phyloP scores from a whole-genome alignment of 306 rosid genomes.

The Lagenaria siceraria region DNA sequence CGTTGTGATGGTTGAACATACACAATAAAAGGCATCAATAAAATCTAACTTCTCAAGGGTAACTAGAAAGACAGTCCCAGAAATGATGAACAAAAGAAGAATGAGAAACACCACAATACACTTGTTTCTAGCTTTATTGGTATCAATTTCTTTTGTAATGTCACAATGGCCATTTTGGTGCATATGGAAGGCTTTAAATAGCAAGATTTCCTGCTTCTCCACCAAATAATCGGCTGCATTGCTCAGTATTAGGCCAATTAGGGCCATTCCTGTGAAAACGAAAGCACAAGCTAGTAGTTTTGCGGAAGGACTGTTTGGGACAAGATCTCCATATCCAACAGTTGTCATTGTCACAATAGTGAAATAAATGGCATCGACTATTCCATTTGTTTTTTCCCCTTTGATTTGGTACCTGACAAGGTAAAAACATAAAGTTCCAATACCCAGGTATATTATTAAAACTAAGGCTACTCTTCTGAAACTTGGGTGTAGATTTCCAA shows the following conservation, averaged over 20 bases:
- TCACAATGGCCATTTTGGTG: not conserved
- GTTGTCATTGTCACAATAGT: constrained; percentile 47
- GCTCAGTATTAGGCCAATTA: constrained; percentile 19
- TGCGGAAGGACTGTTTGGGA: constrained; percentile 18
- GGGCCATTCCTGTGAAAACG: constrained; percentile 41
- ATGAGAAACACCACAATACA: constrained; percentile 20
- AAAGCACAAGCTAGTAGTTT: constrained; percentile 40
- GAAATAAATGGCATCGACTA: constrained; percentile 37
- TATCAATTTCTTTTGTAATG: constrained; percentile 11
- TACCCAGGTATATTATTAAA: constrained; percentile 22
- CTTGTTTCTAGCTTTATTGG: constrained; percentile 20
- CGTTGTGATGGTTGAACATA: constrained; percentile 37
- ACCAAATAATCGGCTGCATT: constrained; percentile 32
- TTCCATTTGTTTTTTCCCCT: constrained; percentile 27
- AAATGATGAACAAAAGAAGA: constrained; percentile 20
- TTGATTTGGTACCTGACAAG: constrained; percentile 22
- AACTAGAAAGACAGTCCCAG: constrained; percentile 25
- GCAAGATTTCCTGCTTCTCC: constrained; percentile 31
- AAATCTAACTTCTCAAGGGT: constrained; percentile 21
- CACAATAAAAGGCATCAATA: constrained; percentile 46
- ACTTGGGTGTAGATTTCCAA: constrained; percentile 18
- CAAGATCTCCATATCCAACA: constrained; percentile 43
- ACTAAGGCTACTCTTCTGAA: constrained; percentile 13
- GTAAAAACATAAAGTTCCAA: constrained; percentile 33
- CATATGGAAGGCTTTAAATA: constrained; percentile 17